These are phyloP conservation scores for Globisporangium nunn DNA, from an alignment of 352 stramenopile species.

Conservation along the genomic window DNA sequence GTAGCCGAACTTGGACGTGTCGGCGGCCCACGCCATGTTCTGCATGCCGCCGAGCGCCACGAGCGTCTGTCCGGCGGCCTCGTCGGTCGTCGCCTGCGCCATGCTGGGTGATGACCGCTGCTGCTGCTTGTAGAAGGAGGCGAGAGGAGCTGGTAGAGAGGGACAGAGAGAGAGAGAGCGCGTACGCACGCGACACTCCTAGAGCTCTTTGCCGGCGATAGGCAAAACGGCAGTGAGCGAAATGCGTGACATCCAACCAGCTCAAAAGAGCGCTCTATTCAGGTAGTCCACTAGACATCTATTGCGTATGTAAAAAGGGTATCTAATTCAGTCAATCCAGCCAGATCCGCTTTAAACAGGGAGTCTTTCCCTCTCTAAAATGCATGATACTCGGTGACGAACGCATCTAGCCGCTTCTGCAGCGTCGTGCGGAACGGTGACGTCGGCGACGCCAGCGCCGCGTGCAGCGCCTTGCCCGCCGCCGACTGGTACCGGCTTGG, in stretches of 20 bases:
- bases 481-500: conserved; percentile 63
- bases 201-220: no score
- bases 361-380: conserved; percentile 30
- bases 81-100: conserved; percentile 2
- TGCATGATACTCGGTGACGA: conserved; percentile 69
- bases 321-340: background rate
- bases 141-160: background rate
- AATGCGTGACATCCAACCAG: background rate
- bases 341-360: background rate
- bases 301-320: background rate
- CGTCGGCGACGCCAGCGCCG: conserved; percentile 33
- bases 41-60: conserved; percentile 78
- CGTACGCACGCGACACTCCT: no score
- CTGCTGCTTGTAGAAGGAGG: background rate
- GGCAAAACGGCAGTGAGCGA: background rate
- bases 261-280: background rate
- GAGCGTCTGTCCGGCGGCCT: conserved; percentile 30
- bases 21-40: conserved; percentile 84
- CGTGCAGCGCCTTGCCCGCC: conserved; percentile 61
- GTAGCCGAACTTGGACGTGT: conserved; percentile 91
- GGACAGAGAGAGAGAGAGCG: background rate
- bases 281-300: background rate
- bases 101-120: background rate
- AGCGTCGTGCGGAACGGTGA: conserved; percentile 65
- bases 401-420: conserved; percentile 34